Evolutionary conservation across 108 stramenopile species (phyloP).

Genomic region (Mediolabrus comicus): DNA sequence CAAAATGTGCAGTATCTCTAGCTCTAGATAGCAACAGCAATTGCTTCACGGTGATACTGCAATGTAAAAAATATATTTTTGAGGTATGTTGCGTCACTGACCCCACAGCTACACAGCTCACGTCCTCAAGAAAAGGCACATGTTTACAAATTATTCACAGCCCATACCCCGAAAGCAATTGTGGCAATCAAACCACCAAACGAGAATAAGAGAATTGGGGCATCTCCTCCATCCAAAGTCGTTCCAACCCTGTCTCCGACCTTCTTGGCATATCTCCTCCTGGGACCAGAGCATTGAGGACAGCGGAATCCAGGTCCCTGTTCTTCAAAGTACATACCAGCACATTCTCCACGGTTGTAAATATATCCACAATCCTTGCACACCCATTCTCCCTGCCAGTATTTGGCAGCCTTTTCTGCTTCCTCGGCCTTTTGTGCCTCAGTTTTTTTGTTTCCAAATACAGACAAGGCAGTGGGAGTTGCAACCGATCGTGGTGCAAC

Average conservation of each 20-base stretch:
- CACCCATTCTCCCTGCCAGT: slow-evolving; percentile 98
- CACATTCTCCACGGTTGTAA: slow-evolving; percentile 92
- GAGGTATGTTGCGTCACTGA: too few relatives aligned
- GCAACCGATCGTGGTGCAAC: slow-evolving; percentile 11
- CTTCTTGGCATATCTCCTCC: slow-evolving; percentile 97
- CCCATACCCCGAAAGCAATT: slow-evolving; percentile 89
- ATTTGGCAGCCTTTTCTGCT: slow-evolving; percentile 58
- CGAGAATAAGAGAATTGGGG: slow-evolving; percentile 91
- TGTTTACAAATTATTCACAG: slow-evolving; percentile 86
- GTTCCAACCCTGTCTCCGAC: slow-evolving; percentile 95
- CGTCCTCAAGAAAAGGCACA: too few relatives aligned
- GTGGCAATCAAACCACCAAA: slow-evolving; percentile 91
- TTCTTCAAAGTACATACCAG: slow-evolving; percentile 93
- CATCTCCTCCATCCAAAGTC: slow-evolving; percentile 95
- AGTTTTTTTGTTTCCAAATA: slow-evolving; percentile 82
- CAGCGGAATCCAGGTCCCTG: slow-evolving; percentile 93
- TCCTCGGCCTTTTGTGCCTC: slow-evolving; percentile 66
- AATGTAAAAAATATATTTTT: too few relatives aligned
- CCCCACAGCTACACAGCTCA: too few relatives aligned
- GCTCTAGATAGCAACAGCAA: too few relatives aligned
- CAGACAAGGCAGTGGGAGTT: slow-evolving; percentile 59
- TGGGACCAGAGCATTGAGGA: slow-evolving; percentile 96
- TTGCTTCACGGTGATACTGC: too few relatives aligned
- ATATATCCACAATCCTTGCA: slow-evolving; percentile 98
- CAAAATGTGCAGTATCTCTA: too few relatives aligned